These are phyloP conservation scores for Pseudocercospora pini-densiflorae DNA, from an alignment of 2,329 filamentous ascomycete genomes.

Conservation along the genomic window DNA sequence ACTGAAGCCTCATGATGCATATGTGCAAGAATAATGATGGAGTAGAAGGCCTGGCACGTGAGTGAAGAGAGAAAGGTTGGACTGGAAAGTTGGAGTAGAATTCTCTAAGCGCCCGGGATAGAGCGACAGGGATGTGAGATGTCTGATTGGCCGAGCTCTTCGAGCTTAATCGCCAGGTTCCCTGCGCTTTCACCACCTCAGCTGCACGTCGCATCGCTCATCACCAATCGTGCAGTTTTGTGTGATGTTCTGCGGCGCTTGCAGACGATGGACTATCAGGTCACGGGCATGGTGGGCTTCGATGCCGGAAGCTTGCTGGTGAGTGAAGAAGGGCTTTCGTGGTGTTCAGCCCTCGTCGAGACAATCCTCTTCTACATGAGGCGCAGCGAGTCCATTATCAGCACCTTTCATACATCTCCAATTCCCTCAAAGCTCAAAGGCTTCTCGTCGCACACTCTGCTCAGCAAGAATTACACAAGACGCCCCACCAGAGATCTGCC, in stretches of 20 bases:
- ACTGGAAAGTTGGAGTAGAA: background rate
- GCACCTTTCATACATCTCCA: background rate
- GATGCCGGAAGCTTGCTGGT: conserved; percentile 18
- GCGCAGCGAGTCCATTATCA: conserved; percentile 8
- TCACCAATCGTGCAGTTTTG: conserved; percentile 19
- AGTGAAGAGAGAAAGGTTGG: background rate
- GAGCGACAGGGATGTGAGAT: background rate
- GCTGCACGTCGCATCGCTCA: conserved; percentile 10
- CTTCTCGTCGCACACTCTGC: background rate
- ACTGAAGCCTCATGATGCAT: background rate
- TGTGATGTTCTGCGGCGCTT: conserved; percentile 23
- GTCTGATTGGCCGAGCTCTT: background rate
- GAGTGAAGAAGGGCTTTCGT: background rate
- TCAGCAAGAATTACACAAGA: background rate
- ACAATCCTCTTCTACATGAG: background rate
- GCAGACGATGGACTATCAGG: conserved; percentile 3
- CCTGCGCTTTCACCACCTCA: conserved; percentile 2
- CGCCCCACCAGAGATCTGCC: conserved; percentile 4
- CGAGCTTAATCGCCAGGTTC: conserved; percentile 1
- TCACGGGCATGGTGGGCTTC: conserved; percentile 8
- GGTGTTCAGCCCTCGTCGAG: background rate
- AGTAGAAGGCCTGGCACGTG: background rate
- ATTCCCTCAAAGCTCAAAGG: conserved; percentile 1
- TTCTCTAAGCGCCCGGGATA: conserved; percentile 6
- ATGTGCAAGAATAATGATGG: no score